Evolutionary conservation across 148 eudicot species (phyloP).

Genomic region (Chenopodium suecicum): DNA sequence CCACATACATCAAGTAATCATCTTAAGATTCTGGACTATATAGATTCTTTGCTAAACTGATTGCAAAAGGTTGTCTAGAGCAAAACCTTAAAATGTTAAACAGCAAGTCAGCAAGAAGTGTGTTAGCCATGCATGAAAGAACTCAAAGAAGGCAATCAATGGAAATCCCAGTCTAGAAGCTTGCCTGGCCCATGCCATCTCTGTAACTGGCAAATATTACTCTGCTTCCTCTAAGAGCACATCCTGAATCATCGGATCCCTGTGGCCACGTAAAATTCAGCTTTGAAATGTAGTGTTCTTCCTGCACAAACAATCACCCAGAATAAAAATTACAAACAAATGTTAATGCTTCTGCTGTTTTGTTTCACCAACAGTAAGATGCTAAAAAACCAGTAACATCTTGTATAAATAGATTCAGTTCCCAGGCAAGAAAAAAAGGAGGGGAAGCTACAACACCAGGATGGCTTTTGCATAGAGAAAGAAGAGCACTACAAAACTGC

Average conservation of each 20-base stretch:
- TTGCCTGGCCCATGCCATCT: slow-evolving; percentile 28
- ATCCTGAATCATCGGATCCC: slow-evolving; percentile 6
- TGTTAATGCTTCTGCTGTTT: not conserved
- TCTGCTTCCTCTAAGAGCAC: slow-evolving; percentile 17
- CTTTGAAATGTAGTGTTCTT: slow-evolving; percentile 26
- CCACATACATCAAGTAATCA: not conserved
- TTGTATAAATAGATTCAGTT: not conserved
- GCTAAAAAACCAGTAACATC: not conserved
- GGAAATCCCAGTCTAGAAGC: slow-evolving; percentile 8
- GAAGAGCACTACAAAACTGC: too few relatives aligned
- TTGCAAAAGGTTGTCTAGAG: not conserved
- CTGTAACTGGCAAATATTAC: slow-evolving; percentile 28
- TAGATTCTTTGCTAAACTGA: not conserved
- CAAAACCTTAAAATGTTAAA: too few relatives aligned
- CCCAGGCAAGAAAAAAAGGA: too few relatives aligned
- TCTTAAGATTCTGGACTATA: not conserved
- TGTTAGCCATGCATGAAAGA: not conserved
- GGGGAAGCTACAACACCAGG: too few relatives aligned
- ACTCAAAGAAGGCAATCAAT: not conserved
- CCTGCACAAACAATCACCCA: slow-evolving; percentile 17
- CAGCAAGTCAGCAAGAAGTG: too few relatives aligned
- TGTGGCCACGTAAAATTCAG: slow-evolving; percentile 32
- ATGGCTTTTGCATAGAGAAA: too few relatives aligned
- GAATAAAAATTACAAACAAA: not conserved
- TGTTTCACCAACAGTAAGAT: not conserved